Percentiles rank a stretch among this genome's conserved stretches.
These are phyloP conservation scores for Grosmannia serpens DNA, from an alignment of 2,329 filamentous ascomycete genomes.

Conservation along the genomic window DNA sequence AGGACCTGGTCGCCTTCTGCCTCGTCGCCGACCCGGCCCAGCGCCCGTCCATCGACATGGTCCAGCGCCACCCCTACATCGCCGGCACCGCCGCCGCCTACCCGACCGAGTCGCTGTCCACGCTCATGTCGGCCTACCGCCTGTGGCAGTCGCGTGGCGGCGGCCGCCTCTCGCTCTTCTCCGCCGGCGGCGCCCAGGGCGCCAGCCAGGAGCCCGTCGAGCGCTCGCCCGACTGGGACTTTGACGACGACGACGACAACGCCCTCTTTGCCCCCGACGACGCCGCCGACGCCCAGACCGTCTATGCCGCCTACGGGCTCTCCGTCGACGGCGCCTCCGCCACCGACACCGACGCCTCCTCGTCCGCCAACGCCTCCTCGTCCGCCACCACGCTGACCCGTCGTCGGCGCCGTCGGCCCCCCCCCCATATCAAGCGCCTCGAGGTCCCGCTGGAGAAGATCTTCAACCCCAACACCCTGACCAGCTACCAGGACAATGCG, in stretches of 20 bases:
- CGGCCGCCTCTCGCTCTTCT: constrained; percentile 53
- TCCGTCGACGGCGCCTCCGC: not conserved
- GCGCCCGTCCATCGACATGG: constrained; percentile 56
- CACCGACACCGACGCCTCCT: not conserved
- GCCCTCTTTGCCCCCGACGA: constrained; percentile 1
- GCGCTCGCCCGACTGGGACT: constrained; percentile 42
- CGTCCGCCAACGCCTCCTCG: constrained; percentile 15
- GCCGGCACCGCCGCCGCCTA: constrained; percentile 48
- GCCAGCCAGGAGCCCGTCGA: constrained; percentile 40
- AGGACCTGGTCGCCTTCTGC: constrained; percentile 61
- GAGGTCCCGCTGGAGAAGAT: constrained; percentile 51
- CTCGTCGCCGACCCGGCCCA: constrained; percentile 56
- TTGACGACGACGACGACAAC: constrained; percentile 39
- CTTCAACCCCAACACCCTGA: constrained; percentile 54
- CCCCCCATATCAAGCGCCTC: constrained; percentile 44
- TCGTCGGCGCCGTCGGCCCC: constrained; percentile 41
- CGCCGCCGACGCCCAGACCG: constrained; percentile 40
- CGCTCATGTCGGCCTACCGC: constrained; percentile 60
- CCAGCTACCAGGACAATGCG: constrained; percentile 52
- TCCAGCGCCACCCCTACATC: constrained; percentile 60
- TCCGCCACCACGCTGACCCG: constrained; percentile 36
- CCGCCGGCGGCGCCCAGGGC: constrained; percentile 44
- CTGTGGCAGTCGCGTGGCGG: constrained; percentile 69
- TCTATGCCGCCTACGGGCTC: constrained; percentile 42
- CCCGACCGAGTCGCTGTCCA: constrained; percentile 50